A percentile compares a stretch with the other conserved stretches of the same genome.
Evolutionary conservation across 2,329 filamentous ascomycete genomes (phyloP).

Genomic region (Bipolaris cookei): DNA sequence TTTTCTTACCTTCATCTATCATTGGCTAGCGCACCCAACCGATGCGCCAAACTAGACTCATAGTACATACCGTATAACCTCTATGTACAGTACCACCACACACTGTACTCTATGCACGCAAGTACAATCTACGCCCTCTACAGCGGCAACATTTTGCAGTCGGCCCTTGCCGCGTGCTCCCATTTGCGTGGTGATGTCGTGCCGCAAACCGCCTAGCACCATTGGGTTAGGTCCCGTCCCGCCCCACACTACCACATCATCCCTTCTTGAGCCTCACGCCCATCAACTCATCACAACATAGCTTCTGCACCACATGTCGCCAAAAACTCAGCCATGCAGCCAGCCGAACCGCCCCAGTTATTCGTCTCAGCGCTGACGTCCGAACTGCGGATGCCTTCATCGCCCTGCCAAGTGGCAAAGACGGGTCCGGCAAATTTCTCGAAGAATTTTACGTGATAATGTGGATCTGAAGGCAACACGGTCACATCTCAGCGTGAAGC

Average conservation of each 20-base stretch:
- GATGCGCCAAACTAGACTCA: no score
- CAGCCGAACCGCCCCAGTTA: background rate
- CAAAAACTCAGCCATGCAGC: background rate
- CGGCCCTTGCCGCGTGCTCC: conserved; percentile 1
- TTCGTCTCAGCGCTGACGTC: background rate
- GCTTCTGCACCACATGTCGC: background rate
- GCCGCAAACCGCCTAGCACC: background rate
- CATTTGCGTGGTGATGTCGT: background rate
- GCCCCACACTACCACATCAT: conserved; percentile 9
- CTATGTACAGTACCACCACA: background rate
- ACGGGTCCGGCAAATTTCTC: conserved; percentile 32
- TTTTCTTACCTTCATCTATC: no score
- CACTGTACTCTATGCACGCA: no score
- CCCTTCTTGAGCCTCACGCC: conserved; percentile 6
- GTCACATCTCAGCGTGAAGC: conserved; percentile 28
- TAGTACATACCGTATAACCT: no score
- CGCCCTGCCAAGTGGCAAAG: conserved; percentile 28
- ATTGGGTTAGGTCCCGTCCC: conserved; percentile 10
- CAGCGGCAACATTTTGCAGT: background rate
- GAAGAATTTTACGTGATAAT: conserved; percentile 42
- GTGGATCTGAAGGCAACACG: conserved; percentile 33
- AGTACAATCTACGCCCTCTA: background rate
- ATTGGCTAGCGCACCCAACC: no score
- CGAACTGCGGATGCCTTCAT: conserved; percentile 18
- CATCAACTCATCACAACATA: conserved; percentile 6